These are phyloP conservation scores for Ustilago shanxiensis DNA, from an alignment of 1,284 basidiomycete species.

Conservation along the genomic window DNA sequence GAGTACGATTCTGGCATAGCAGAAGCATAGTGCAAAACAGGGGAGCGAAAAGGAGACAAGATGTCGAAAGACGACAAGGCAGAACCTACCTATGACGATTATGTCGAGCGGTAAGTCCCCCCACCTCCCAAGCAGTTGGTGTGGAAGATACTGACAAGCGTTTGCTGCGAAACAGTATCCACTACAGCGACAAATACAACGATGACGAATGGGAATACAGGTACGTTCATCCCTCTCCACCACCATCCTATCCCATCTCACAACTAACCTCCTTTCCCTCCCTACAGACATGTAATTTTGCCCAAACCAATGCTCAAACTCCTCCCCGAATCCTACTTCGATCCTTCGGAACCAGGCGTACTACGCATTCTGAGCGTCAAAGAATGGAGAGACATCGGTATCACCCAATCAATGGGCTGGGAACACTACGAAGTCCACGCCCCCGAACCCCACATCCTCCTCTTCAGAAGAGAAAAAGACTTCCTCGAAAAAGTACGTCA, in stretches of 20 bases:
- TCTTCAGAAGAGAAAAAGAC: slow-evolving; percentile 73
- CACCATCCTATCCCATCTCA: not conserved
- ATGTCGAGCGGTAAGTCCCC: slow-evolving; percentile 62
- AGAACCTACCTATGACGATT: slow-evolving; percentile 67
- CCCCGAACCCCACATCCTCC: slow-evolving; percentile 73
- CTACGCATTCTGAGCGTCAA: slow-evolving; percentile 84
- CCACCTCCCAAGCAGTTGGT: no score
- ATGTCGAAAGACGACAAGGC: slow-evolving; percentile 25
- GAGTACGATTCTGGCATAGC: no score
- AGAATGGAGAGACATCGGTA: slow-evolving; percentile 96
- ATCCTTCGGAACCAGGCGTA: slow-evolving; percentile 80
- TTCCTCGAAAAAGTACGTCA: slow-evolving; percentile 62
- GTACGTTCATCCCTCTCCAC: slow-evolving; percentile 37
- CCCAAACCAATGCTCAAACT: slow-evolving; percentile 70
- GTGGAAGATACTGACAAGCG: not conserved
- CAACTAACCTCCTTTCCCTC: slow-evolving; percentile 65
- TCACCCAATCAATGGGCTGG: slow-evolving; percentile 95
- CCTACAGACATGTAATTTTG: slow-evolving; percentile 62
- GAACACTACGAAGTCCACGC: slow-evolving; percentile 94
- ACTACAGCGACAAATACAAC: slow-evolving; percentile 71
- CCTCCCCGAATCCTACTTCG: slow-evolving; percentile 73
- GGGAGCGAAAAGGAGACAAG: not conserved
- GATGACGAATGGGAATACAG: slow-evolving; percentile 77
- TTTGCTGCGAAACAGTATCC: slow-evolving; percentile 46
- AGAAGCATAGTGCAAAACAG: no score